Percentiles rank a stretch among this genome's conserved stretches.
phyloP scores from a whole-genome alignment of 1,284 basidiomycete genomes.

The Boletus smithii region DNA sequence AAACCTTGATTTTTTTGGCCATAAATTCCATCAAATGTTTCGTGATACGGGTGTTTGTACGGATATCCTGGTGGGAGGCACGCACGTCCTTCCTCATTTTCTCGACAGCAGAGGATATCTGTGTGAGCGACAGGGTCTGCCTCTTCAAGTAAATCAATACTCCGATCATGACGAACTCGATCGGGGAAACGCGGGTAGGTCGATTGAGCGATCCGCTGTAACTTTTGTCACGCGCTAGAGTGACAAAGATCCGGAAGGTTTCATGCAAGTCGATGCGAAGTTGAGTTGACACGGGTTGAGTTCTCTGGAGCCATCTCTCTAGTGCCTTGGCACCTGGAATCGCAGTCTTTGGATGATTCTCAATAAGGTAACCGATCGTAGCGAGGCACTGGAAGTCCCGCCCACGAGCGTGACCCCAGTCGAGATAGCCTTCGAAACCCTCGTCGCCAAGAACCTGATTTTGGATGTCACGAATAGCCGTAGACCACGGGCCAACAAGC shows the following conservation, averaged over 20 bases:
- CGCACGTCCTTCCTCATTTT: conserved; percentile 45
- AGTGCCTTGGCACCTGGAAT: conserved; percentile 35
- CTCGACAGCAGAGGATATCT: conserved; percentile 42
- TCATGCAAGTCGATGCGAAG: conserved; percentile 35
- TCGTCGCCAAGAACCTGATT: conserved; percentile 38
- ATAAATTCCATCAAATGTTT: conserved; percentile 42
- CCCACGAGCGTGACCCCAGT: conserved; percentile 46
- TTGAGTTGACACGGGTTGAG: conserved; percentile 28
- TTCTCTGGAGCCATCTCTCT: conserved; percentile 41
- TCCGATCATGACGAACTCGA: conserved; percentile 50
- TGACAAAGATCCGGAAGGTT: conserved; percentile 43
- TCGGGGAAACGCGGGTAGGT: conserved; percentile 43
- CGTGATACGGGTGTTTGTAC: conserved; percentile 40
- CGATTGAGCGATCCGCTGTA: conserved; percentile 39
- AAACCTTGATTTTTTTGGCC: conserved; percentile 31
- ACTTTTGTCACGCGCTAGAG: conserved; percentile 37
- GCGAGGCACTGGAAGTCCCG: conserved; percentile 48
- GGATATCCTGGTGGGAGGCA: conserved; percentile 40
- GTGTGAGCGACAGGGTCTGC: conserved; percentile 37
- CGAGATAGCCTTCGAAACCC: conserved; percentile 43
- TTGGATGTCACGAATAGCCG: conserved; percentile 42
- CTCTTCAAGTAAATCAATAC: conserved; percentile 41
- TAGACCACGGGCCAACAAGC: conserved; percentile 42
- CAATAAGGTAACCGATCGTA: conserved; percentile 42
- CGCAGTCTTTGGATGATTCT: conserved; percentile 31